Conservation (phyloP, 176 grass and related monocot species). For the Carex cristatella region DNA sequence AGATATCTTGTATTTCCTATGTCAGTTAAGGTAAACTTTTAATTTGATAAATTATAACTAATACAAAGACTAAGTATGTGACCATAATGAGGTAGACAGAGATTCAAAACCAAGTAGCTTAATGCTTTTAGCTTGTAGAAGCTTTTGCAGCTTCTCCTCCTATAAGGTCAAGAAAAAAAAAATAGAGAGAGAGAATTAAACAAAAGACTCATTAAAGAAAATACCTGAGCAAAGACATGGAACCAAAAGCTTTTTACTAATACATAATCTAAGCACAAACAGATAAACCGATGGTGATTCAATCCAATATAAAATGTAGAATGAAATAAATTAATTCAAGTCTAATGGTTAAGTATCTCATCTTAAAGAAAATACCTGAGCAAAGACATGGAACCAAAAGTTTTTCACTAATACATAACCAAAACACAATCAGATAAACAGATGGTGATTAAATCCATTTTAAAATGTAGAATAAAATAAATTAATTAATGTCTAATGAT, state of each 20-base stretch:
- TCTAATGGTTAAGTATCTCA: too few species aligned
- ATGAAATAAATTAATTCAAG: too few species aligned
- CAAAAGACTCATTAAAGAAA: not conserved
- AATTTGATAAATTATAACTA: not conserved
- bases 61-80: slow-evolving; percentile 12
- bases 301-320: too few species aligned
- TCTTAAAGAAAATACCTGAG: too few species aligned
- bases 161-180: slow-evolving; percentile 15
- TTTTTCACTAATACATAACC: too few species aligned
- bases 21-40: too few species aligned
- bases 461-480: too few species aligned
- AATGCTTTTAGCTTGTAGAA: slow-evolving; percentile 56
- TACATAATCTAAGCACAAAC: slow-evolving; percentile 8
- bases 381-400: too few species aligned
- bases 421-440: too few species aligned
- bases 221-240: not conserved
- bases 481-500: too few species aligned
- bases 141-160: slow-evolving; percentile 78
- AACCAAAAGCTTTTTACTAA: not conserved
- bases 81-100: slow-evolving; percentile 7
- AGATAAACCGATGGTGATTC: not conserved
- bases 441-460: too few species aligned
- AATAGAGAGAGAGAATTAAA: not conserved
- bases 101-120: slow-evolving; percentile 60
- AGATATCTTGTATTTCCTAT: too few species aligned